phyloP scores from a whole-genome alignment of 371 early-diverging fungal genomes.

The Mortierella sp. region DNA sequence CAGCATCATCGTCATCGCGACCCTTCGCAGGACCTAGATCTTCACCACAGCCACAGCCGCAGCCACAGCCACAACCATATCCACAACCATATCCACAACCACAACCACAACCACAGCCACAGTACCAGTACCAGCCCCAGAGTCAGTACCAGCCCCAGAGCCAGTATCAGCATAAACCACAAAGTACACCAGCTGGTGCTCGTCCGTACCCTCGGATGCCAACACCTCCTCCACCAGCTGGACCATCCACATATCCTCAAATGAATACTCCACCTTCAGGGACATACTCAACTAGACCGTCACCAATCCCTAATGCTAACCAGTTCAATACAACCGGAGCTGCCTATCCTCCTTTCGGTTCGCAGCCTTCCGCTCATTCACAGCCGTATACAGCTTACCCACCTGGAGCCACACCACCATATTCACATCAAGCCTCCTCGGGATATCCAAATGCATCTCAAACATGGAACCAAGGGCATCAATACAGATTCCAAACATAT shows the following conservation, averaged over 20 bases:
- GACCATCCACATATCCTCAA: not conserved
- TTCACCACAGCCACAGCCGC: not conserved
- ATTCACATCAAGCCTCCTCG: slow-evolving; percentile 8
- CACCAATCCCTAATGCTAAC: not conserved
- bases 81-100: too few species aligned
- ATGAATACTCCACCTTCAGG: not conserved
- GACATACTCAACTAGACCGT: not conserved
- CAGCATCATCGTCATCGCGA: not conserved
- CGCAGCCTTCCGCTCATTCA: not conserved
- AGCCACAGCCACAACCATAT: not conserved
- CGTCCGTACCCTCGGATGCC: slow-evolving; percentile 10
- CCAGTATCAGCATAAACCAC: slow-evolving; percentile 14
- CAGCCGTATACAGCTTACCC: slow-evolving; percentile 6
- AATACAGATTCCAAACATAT: not conserved
- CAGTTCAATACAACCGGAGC: not conserved
- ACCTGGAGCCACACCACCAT: not conserved
- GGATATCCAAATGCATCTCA: not conserved
- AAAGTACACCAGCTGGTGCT: slow-evolving; percentile 1
- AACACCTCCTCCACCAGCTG: slow-evolving; percentile 12
- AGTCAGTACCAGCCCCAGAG: not conserved
- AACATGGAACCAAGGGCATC: slow-evolving; percentile 2
- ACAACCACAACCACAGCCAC: slow-evolving; percentile 5
- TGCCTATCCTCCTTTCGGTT: not conserved
- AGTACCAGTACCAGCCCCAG: not conserved
- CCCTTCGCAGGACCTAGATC: not conserved